A percentile compares a stretch with the other conserved stretches of the same genome.
Evolutionary conservation across 1,139 yeast species (phyloP).

Genomic region (Suzukiozyma palmioleophila): DNA sequence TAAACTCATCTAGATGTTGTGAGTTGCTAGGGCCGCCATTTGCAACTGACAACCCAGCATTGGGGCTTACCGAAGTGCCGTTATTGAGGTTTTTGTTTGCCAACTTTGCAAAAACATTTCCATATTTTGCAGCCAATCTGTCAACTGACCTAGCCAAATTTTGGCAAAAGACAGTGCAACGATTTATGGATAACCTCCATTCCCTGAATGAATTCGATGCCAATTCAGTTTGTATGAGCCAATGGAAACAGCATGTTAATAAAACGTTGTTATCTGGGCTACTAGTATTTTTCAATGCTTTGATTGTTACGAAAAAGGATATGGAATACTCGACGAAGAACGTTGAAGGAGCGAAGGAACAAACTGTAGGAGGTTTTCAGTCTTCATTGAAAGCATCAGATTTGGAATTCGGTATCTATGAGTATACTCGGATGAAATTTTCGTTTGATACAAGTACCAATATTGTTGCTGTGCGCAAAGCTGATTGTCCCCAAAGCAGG

Average conservation of each 20-base stretch:
- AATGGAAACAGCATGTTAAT: conserved; percentile 57
- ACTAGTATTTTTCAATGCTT: conserved; percentile 68
- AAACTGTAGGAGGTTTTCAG: conserved; percentile 47
- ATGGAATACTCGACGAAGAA: conserved; percentile 42
- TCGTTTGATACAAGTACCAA: conserved; percentile 59
- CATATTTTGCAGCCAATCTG: conserved; percentile 54
- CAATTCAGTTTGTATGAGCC: conserved; percentile 72
- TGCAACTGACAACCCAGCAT: conserved; percentile 10
- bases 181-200: conserved; percentile 74
- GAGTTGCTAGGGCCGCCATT: conserved; percentile 76
- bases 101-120: conserved; percentile 63
- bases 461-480: conserved; percentile 56
- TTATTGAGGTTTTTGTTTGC: conserved; percentile 61
- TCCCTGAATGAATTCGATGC: conserved; percentile 61
- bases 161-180: conserved; percentile 78
- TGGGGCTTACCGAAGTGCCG: conserved; percentile 46
- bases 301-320: conserved; percentile 61
- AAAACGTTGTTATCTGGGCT: conserved; percentile 58
- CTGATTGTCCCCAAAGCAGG: conserved; percentile 8
- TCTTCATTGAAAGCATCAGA: conserved; percentile 32
- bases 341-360: conserved; percentile 41
- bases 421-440: conserved; percentile 36
- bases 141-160: conserved; percentile 50
- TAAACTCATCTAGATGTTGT: conserved; percentile 58
- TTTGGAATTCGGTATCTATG: conserved; percentile 23